Evolutionary conservation across 2,329 filamentous ascomycete species (phyloP).

Genomic region (Podosphaera xanthii): DNA sequence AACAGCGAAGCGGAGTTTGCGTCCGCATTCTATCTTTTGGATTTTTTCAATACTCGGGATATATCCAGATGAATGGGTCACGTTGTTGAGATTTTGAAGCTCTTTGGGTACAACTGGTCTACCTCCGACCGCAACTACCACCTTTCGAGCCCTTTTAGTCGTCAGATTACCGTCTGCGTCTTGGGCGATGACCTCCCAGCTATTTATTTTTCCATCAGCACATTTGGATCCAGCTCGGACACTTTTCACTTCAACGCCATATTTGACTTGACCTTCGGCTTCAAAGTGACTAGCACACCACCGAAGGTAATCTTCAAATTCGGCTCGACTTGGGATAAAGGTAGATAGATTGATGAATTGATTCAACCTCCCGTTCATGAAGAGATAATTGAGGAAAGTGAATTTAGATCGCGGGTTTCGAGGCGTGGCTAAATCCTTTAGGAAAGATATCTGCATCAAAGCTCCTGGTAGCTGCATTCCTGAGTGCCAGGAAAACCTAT

Average conservation of each 20-base stretch:
- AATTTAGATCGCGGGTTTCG: slow-evolving; percentile 76
- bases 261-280: slow-evolving; percentile 31
- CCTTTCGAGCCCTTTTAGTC: slow-evolving; percentile 22
- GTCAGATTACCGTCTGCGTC: slow-evolving; percentile 18
- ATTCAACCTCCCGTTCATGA: slow-evolving; percentile 56
- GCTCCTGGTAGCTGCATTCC: slow-evolving; percentile 87
- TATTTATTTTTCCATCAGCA: slow-evolving; percentile 11
- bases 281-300: slow-evolving; percentile 75
- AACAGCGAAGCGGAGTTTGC: slow-evolving; percentile 37
- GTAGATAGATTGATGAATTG: slow-evolving; percentile 81
- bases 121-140: slow-evolving; percentile 43
- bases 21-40: slow-evolving; percentile 16
- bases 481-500: slow-evolving; percentile 71
- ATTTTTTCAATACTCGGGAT: slow-evolving; percentile 38
- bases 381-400: slow-evolving; percentile 88
- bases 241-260: slow-evolving; percentile 56
- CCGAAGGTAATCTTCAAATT: slow-evolving; percentile 88
- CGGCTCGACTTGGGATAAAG: slow-evolving; percentile 63
- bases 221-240: slow-evolving; percentile 6
- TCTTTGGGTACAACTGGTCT: slow-evolving; percentile 46
- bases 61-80: slow-evolving; percentile 82
- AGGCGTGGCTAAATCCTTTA: slow-evolving; percentile 85
- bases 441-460: slow-evolving; percentile 93
- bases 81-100: slow-evolving; percentile 44
- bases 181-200: slow-evolving; percentile 14